Base-by-base conservation (phyloP, 2,329 filamentous ascomycete species). In the Phyllosticta citribraziliensis region DNA sequence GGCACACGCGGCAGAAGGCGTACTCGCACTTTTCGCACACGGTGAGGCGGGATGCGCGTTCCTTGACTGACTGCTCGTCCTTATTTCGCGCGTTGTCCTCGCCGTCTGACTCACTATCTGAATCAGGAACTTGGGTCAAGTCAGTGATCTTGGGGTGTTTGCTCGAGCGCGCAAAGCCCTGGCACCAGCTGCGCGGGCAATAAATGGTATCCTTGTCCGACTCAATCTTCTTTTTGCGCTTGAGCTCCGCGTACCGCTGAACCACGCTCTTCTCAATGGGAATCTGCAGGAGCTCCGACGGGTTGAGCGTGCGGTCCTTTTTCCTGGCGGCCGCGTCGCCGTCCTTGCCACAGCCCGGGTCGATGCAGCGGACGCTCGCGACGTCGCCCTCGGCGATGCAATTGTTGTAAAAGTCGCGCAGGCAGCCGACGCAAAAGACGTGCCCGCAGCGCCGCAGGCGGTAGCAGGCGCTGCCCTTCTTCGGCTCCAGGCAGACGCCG, bases 161-260 rank as follows among this genome's bases (percentile, higher is more conserved):
- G 2, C 67, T 65, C 9, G 84, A 85, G 4, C 76, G 84, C 25
- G 92, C 92, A 2, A 92, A 89, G 5, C 91, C 92, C 73, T 94
- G 89, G 72, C 94, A 99, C 90, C 92, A 97, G 61, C 86, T 81
- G 9, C 94, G 84, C 0, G 94, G 94, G 69, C 94, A 99, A 72
- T 96, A 97, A 35, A 97, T 83, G 0, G 92, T 97, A 62, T 86
- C 88, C 69, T 92, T 95, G 74, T 97, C 92, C 0, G 90, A 87
- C 73, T 97, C 94, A 2, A 97, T 83, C 71, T 91, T 88, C 65
- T 88, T 89, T 77, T 97, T 97, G 69, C 96, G 89, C 76, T 94
- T 97, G 63, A 97, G 81, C 47, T 85, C 86, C 4, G 96, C 89
- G 71, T 95, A 99, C 60, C 94, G 87, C 69, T 89, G 87, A 2